Evolutionary conservation across 495 filamentous ascomycete species (phyloP).

Genomic region (Aspergillus affinis): DNA sequence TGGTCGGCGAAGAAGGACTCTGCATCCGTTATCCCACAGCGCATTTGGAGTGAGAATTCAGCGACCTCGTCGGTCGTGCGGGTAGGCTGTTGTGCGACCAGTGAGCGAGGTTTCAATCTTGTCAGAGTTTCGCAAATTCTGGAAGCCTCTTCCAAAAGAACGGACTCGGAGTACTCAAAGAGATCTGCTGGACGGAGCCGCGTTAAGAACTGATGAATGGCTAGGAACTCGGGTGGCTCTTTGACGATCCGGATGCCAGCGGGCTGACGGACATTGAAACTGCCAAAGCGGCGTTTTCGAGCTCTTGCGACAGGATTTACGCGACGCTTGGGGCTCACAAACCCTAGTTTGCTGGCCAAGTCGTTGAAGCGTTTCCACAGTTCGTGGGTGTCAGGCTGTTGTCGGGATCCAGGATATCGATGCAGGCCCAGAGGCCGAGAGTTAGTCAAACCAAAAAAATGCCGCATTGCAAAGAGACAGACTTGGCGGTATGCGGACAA

Average conservation of each 20-base stretch:
- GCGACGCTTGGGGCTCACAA: not conserved
- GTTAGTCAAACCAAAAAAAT: constrained; percentile 21
- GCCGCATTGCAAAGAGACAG: constrained; percentile 23
- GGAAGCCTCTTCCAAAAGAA: constrained; percentile 5
- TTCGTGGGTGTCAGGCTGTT: constrained; percentile 8
- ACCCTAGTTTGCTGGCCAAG: constrained; percentile 2
- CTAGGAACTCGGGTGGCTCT: constrained; percentile 3
- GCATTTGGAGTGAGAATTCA: constrained; percentile 12
- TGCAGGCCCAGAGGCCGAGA: constrained; percentile 3
- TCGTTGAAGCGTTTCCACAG: constrained; percentile 13
- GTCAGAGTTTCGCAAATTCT: constrained; percentile 2
- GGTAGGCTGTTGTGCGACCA: not conserved
- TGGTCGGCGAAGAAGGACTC: constrained; percentile 16
- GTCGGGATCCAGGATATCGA: constrained; percentile 1
- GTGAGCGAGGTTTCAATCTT: not conserved
- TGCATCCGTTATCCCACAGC: constrained; percentile 21
- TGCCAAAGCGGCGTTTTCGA: too few species aligned
- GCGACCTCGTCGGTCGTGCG: not conserved
- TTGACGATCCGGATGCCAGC: not conserved
- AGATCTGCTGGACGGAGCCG: constrained; percentile 11
- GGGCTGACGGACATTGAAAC: too few species aligned
- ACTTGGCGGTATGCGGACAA: constrained; percentile 22
- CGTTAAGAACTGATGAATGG: constrained; percentile 7
- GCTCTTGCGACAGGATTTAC: too few species aligned
- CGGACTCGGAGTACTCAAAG: constrained; percentile 16